These are phyloP conservation scores for Backusella circina DNA, from an alignment of 192 early-diverging fungal species.

Conservation along the genomic window DNA sequence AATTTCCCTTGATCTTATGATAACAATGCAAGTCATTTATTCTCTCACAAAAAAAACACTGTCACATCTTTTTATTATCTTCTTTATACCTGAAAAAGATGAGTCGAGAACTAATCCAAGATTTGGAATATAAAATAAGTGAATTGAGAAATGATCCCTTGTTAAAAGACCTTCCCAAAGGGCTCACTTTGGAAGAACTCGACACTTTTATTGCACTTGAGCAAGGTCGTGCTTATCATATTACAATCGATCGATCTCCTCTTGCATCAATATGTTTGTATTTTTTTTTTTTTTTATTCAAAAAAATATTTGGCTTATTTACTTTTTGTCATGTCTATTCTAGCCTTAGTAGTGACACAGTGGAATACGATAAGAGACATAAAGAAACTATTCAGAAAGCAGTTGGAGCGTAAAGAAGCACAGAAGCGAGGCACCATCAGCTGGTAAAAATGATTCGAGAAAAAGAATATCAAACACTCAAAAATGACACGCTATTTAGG, in stretches of 20 bases:
- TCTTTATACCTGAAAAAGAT: neutral
- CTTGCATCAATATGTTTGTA: conserved; percentile 17
- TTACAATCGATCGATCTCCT: conserved; percentile 9
- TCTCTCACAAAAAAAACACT: neutral
- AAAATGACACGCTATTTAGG: conserved; percentile 5
- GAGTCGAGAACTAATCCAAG: neutral
- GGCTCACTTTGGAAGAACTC: conserved; percentile 11
- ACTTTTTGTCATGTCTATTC: no score
- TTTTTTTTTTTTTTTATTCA: neutral
- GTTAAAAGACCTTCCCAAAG: conserved; percentile 11
- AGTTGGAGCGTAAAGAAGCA: neutral
- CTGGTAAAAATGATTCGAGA: conserved; percentile 17
- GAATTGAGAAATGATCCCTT: conserved; percentile 14
- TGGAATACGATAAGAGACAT: conserved; percentile 17
- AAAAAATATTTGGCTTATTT: no score
- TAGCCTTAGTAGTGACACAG: conserved; percentile 22
- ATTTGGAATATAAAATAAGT: conserved; percentile 3
- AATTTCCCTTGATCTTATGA: no score
- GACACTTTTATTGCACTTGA: conserved; percentile 27
- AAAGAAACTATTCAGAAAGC: conserved; percentile 6
- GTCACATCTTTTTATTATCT: neutral
- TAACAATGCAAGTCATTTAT: no score
- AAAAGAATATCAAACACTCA: neutral
- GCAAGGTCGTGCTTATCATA: conserved; percentile 17
- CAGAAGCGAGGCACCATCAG: conserved; percentile 7